These are phyloP conservation scores for Apiospora pterosperma DNA, from an alignment of 2,329 filamentous ascomycete genomes.

Conservation along the genomic window DNA sequence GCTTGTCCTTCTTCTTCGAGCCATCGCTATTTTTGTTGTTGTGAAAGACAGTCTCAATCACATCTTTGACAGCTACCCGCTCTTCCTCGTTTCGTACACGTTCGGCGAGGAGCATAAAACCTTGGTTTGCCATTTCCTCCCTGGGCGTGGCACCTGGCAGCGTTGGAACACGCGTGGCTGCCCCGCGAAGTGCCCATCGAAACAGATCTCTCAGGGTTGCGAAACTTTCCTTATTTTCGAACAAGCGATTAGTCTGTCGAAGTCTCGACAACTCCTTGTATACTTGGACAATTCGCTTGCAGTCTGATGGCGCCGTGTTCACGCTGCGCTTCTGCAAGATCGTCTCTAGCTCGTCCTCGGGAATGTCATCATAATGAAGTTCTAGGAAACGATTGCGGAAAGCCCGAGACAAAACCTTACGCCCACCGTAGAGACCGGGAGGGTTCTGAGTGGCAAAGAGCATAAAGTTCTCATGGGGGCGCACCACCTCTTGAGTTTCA, in stretches of 20 bases:
- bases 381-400: conserved; percentile 97
- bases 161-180: conserved; percentile 56
- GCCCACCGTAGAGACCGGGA: conserved; percentile 88
- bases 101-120: conserved; percentile 94
- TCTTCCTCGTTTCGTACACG: conserved; percentile 91
- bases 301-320: conserved; percentile 85
- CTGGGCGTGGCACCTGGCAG: conserved; percentile 28
- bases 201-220: conserved; percentile 95
- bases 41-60: conserved; percentile 82
- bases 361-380: conserved; percentile 96
- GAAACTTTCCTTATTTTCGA: conserved; percentile 97
- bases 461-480: conserved; percentile 93
- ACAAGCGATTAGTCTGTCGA: conserved; percentile 84
- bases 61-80: conserved; percentile 74
- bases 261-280: conserved; percentile 90
- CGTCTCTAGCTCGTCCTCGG: conserved; percentile 85
- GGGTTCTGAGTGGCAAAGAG: conserved; percentile 98
- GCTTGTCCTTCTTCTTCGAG: conserved; percentile 44
- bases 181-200: conserved; percentile 83
- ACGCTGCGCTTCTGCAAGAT: conserved; percentile 87
- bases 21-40: conserved; percentile 3
- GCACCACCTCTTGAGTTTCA: conserved; percentile 91
- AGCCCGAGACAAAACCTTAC: conserved; percentile 88
- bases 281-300: conserved; percentile 83
- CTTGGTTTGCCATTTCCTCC: conserved; percentile 85